These are phyloP conservation scores for Phytophthora sansomeana DNA, from an alignment of 352 stramenopile species.

Conservation along the genomic window DNA sequence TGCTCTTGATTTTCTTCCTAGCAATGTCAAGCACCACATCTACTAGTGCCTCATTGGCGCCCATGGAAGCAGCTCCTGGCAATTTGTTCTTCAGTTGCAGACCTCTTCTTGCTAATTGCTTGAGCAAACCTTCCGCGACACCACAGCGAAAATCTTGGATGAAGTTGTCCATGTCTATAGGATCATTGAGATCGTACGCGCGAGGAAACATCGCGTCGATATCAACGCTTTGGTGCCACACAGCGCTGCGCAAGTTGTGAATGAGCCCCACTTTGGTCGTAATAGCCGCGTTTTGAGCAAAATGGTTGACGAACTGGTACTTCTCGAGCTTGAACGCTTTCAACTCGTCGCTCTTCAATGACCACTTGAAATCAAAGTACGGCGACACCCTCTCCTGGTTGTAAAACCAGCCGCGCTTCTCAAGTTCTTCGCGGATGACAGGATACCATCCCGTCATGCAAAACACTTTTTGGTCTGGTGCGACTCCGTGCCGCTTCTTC, in stretches of 20 bases:
- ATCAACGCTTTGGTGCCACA: conserved; percentile 88
- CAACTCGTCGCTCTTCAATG: conserved; percentile 90
- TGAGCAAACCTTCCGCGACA: conserved; percentile 84
- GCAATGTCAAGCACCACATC: conserved; percentile 63
- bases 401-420: conserved; percentile 90
- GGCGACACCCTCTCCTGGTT: conserved; percentile 85
- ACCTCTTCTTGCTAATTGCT: conserved; percentile 53
- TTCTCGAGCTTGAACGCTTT: conserved; percentile 82
- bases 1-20: conserved; percentile 66
- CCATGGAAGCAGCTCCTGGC: conserved; percentile 18
- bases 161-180: conserved; percentile 87
- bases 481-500: conserved; percentile 90
- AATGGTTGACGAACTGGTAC: conserved; percentile 92
- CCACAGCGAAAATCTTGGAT: conserved; percentile 92
- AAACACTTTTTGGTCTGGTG: conserved; percentile 87
- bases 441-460: conserved; percentile 93
- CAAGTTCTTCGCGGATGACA: conserved; percentile 89
- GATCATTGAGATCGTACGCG: conserved; percentile 90
- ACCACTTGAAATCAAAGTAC: conserved; percentile 95
- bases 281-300: conserved; percentile 91
- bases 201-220: conserved; percentile 88
- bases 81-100: conserved; percentile 32
- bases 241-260: conserved; percentile 75
- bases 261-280: conserved; percentile 93
- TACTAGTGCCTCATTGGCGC: conserved; percentile 62